These are phyloP conservation scores for Harringtonia aguacate DNA, from an alignment of 2,329 filamentous ascomycete genomes.

Conservation along the genomic window DNA sequence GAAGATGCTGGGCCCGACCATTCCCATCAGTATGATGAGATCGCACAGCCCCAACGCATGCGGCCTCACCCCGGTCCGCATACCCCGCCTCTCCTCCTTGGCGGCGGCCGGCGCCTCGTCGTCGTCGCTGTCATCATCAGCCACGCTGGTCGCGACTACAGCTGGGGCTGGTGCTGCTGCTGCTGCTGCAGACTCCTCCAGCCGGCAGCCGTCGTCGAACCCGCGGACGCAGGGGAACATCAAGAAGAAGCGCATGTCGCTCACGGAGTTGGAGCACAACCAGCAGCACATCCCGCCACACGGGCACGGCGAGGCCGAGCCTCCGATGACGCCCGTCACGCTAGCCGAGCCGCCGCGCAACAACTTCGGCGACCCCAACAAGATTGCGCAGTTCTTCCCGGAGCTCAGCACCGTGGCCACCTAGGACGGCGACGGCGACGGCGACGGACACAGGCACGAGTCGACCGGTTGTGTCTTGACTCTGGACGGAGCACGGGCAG, in stretches of 20 bases:
- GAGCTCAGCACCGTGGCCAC: conserved; percentile 18
- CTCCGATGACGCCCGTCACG: conserved; percentile 13
- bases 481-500: neutral
- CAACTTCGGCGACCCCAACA: conserved; percentile 26
- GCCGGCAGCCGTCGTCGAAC: conserved; percentile 13
- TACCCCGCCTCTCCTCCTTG: conserved; percentile 9
- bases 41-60: conserved; percentile 14
- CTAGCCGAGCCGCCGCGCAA: conserved; percentile 19
- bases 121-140: conserved; percentile 9
- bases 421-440: neutral
- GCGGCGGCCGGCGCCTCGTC: neutral
- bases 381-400: conserved; percentile 26
- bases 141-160: conserved; percentile 4
- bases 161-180: neutral
- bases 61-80: conserved; percentile 12
- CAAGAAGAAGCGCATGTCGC: conserved; percentile 26
- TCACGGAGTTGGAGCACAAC: conserved; percentile 17
- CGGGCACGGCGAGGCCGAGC: conserved; percentile 6
- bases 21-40: conserved; percentile 17
- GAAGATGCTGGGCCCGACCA: conserved; percentile 17
- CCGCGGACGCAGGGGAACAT: conserved; percentile 24
- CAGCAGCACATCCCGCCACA: neutral
- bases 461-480: too few species aligned
- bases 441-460: too few species aligned
- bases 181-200: neutral